Evolutionary conservation across 768 basidiomycete species (phyloP).

Genomic region (Russula abietina): DNA sequence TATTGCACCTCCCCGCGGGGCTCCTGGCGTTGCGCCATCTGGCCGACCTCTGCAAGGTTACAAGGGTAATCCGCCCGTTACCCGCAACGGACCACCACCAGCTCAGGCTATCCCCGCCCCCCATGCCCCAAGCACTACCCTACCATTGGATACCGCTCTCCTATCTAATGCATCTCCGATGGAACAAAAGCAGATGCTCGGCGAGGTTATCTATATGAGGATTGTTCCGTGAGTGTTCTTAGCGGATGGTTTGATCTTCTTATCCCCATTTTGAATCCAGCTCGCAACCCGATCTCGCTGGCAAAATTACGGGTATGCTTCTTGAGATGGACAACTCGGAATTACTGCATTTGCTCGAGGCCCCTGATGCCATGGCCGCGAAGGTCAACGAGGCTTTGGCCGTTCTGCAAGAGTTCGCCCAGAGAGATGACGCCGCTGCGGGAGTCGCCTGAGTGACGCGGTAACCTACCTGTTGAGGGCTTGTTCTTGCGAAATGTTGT

Average conservation of each 20-base stretch:
- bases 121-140: conserved; percentile 37
- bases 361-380: conserved; percentile 70
- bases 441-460: conserved; percentile 9
- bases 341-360: conserved; percentile 82
- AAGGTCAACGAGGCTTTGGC: conserved; percentile 91
- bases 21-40: conserved; percentile 42
- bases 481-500: conserved; percentile 27
- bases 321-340: conserved; percentile 98
- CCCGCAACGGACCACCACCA: conserved; percentile 32
- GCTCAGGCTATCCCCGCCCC: conserved; percentile 39
- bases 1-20: conserved; percentile 43
- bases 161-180: conserved; percentile 54
- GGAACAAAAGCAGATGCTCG: conserved; percentile 99
- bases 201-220: conserved; percentile 92
- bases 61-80: conserved; percentile 32
- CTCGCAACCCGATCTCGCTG: conserved; percentile 83
- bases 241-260: conserved; percentile 17
- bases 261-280: conserved; percentile 38
- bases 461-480: not conserved
- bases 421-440: conserved; percentile 33
- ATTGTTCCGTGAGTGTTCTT: conserved; percentile 63
- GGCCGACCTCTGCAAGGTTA: conserved; percentile 34
- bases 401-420: conserved; percentile 81
- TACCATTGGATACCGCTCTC: conserved; percentile 55
- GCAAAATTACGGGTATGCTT: conserved; percentile 98